A percentile compares a stretch with the other conserved stretches of the same genome.
phyloP scores from a whole-genome alignment of 1,284 basidiomycete species.

The Taiwanofungus camphoratus region DNA sequence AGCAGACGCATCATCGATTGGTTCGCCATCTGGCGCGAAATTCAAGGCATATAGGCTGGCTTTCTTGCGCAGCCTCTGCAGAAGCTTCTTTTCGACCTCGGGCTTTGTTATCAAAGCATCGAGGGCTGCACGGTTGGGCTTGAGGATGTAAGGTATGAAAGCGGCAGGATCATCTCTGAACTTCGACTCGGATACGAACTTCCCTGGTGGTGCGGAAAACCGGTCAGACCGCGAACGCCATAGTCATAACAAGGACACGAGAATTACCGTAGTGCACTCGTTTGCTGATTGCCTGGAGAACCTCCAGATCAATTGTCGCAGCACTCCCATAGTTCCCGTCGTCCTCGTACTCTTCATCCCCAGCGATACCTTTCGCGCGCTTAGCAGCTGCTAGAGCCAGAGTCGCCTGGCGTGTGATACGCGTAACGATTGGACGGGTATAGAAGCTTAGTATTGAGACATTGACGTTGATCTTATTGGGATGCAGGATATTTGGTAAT shows the following conservation, averaged over 20 bases:
- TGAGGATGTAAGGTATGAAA: constrained; percentile 88
- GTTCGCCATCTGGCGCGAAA: constrained; percentile 69
- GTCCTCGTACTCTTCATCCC: constrained; percentile 69
- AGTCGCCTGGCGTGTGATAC: constrained; percentile 72
- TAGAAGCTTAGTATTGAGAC: constrained; percentile 88
- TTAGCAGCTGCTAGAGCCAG: constrained; percentile 54
- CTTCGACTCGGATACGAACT: constrained; percentile 98
- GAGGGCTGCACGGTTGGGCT: constrained; percentile 69
- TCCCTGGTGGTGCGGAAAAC: constrained; percentile 52
- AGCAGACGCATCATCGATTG: constrained; percentile 27
- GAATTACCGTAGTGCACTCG: constrained; percentile 92
- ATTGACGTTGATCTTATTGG: constrained; percentile 87
- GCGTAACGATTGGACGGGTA: constrained; percentile 73
- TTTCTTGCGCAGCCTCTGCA: constrained; percentile 88
- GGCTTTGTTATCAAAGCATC: constrained; percentile 93
- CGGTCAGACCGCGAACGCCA: neutral
- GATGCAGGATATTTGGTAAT: constrained; percentile 78
- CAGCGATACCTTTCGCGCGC: constrained; percentile 58
- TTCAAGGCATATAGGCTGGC: constrained; percentile 92
- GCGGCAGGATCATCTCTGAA: constrained; percentile 81
- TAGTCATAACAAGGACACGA: constrained; percentile 1
- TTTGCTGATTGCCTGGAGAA: constrained; percentile 90
- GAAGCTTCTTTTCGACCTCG: constrained; percentile 85
- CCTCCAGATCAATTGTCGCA: constrained; percentile 91
- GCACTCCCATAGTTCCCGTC: constrained; percentile 98